Base-by-base conservation (phyloP, 352 stramenopile genomes). In the Blastocystis sp. region DNA sequence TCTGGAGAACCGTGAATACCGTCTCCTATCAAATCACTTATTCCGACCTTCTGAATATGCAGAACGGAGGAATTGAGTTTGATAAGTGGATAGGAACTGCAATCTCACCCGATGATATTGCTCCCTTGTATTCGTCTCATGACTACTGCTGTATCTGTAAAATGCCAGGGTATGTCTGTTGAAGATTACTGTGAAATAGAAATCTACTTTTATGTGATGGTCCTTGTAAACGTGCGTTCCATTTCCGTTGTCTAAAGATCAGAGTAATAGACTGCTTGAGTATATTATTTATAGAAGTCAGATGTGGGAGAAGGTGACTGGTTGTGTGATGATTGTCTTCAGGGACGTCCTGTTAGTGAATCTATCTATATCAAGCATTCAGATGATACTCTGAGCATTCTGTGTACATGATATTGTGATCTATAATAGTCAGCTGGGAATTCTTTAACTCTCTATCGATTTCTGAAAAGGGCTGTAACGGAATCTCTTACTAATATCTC, bases 191-290 rank as follows among this genome's bases (percentile, higher is more conserved):
- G 0, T 64, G 22, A 24, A 2, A n/a, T 84, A 84, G 73, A 42
- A 84, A 64, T 51, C 73, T 84, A 22, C 48, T 84, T 30, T 84
- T 84, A 42, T 84, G 73, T 30, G 73, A 84, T 84, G 73, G 73
- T 66, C 73, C 73, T 1, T 84, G 73, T 33, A 53, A 40, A 68
- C n/a, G 73, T 53, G 73, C 44, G 30, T 84, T 84, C 30, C 73
- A 84, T 42, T 84, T 84, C 73, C 51, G 73, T 24, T 84, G 73
- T 59, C 40, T 84, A n/a, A 84, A 66, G 42, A 30, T 84, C 24
- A 51, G 48, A 9, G 73, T 84, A 48, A 40, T 68, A 13, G 19
- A 24, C 27, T 24, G 1, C 3, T n/a, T 37, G 5, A 4, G 1
- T 59, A 35, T 19, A 15, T 59, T 2, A 84, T 37, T 9, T 40